phyloP scores from a whole-genome alignment of 257 asterid genomes.

The Solanum acaule region DNA sequence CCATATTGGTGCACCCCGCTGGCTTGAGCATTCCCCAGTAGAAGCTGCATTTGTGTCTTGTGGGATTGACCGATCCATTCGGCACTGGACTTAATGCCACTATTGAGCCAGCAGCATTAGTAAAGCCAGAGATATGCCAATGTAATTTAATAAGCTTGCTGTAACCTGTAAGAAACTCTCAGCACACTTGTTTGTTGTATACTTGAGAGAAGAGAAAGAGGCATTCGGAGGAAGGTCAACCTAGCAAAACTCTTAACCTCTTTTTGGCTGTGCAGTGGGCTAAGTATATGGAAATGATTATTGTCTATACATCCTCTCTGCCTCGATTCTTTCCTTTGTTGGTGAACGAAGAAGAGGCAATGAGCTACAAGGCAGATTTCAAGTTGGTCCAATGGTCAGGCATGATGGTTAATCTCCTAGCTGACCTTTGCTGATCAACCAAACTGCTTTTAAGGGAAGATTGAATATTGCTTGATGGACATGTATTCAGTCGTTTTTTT shows the following conservation, averaged over 20 bases:
- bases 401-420: neutral
- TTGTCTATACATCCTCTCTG: neutral
- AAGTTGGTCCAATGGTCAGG: neutral
- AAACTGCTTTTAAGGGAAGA: neutral
- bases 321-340: neutral
- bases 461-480: neutral
- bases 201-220: neutral
- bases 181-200: neutral
- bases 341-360: neutral
- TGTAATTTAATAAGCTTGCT: neutral
- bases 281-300: neutral
- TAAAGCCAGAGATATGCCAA: neutral
- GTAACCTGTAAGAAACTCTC: neutral
- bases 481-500: neutral
- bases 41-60: conserved; percentile 66
- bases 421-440: neutral
- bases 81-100: conserved; percentile 44
- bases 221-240: neutral
- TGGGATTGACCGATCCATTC: conserved; percentile 64
- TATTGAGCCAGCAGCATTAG: neutral
- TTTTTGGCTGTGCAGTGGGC: neutral
- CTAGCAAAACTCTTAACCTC: neutral
- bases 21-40: conserved; percentile 74
- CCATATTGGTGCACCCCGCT: conserved; percentile 67
- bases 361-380: neutral